Conservation (phyloP, 768 basidiomycete species). For the Amanita thiersii region DNA sequence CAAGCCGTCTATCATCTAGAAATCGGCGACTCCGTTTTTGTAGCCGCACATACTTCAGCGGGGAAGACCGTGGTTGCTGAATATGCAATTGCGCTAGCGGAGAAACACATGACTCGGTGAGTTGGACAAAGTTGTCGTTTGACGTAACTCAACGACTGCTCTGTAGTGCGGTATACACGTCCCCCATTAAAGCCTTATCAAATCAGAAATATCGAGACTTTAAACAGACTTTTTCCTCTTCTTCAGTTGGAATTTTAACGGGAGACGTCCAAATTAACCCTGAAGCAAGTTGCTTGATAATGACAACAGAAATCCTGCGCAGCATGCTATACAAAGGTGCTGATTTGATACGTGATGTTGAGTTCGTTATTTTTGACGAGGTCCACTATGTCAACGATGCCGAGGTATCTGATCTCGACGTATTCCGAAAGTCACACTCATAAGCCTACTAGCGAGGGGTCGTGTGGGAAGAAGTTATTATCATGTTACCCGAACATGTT, state of each 20-base stretch:
- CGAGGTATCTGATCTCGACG: conserved; percentile 49
- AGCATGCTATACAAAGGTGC: conserved; percentile 99
- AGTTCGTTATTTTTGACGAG: conserved; percentile 99
- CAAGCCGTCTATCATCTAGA: conserved; percentile 98
- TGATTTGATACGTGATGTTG: conserved; percentile 96
- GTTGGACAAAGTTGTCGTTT: conserved; percentile 10
- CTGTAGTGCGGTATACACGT: conserved; percentile 91
- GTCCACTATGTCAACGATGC: conserved; percentile 99
- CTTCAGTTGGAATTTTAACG: conserved; percentile 91
- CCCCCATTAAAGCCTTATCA: conserved; percentile 96
- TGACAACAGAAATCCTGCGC: conserved; percentile 96
- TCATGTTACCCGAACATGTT: conserved; percentile 98
- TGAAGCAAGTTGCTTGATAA: conserved; percentile 93
- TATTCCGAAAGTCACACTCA: conserved; percentile 6
- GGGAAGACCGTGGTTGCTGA: conserved; percentile 99
- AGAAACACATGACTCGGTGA: conserved; percentile 98
- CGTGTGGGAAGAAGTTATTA: conserved; percentile 99
- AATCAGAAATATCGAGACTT: conserved; percentile 99
- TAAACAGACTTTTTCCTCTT: conserved; percentile 88
- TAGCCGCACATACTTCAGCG: conserved; percentile 99
- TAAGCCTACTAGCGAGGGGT: conserved; percentile 73
- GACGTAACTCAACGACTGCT: conserved; percentile 11
- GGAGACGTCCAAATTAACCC: conserved; percentile 99
- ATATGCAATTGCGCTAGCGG: conserved; percentile 94
- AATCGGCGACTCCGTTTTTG: conserved; percentile 95